Conservation (phyloP, 2,329 filamentous ascomycete genomes). For the Calonectria pseudoreteaudii region DNA sequence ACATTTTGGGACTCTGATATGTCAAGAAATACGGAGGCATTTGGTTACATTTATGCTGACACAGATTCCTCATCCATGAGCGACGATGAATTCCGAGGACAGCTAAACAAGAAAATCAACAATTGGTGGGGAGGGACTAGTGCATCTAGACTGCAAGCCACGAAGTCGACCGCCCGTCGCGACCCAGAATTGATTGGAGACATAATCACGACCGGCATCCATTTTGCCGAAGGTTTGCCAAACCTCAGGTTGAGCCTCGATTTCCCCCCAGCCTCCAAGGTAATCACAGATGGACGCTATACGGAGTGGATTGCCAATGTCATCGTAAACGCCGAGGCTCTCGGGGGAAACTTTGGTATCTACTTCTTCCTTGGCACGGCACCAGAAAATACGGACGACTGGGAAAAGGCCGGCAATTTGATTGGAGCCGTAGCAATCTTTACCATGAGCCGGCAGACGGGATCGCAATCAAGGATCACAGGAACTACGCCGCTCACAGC, state of each 20-base stretch:
- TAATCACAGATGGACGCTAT: conserved; percentile 58
- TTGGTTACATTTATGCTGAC: conserved; percentile 83
- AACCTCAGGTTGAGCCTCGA: conserved; percentile 40
- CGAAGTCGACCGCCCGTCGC: neutral
- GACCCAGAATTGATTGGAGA: neutral
- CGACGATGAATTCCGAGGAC: conserved; percentile 44
- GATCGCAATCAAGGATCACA: conserved; percentile 52
- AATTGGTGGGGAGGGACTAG: conserved; percentile 52
- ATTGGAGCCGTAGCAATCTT: conserved; percentile 73
- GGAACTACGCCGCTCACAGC: conserved; percentile 66
- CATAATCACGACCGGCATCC: conserved; percentile 1
- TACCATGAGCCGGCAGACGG: conserved; percentile 52
- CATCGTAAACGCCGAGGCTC: conserved; percentile 68
- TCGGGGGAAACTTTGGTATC: conserved; percentile 71
- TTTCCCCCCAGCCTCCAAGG: conserved; percentile 35
- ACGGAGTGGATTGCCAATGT: conserved; percentile 79
- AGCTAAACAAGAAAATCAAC: conserved; percentile 64
- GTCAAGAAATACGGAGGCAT: conserved; percentile 67
- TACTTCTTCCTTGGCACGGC: conserved; percentile 75
- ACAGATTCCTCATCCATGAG: conserved; percentile 47
- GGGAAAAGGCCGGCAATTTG: conserved; percentile 66
- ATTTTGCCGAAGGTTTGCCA: conserved; percentile 1
- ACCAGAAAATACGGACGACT: conserved; percentile 57
- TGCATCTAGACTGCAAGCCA: conserved; percentile 36
- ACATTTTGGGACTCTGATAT: conserved; percentile 76